Percentiles rank a stretch among this genome's conserved stretches.
phyloP scores from a whole-genome alignment of 1,284 basidiomycete species.

The Thecaphora frezii region DNA sequence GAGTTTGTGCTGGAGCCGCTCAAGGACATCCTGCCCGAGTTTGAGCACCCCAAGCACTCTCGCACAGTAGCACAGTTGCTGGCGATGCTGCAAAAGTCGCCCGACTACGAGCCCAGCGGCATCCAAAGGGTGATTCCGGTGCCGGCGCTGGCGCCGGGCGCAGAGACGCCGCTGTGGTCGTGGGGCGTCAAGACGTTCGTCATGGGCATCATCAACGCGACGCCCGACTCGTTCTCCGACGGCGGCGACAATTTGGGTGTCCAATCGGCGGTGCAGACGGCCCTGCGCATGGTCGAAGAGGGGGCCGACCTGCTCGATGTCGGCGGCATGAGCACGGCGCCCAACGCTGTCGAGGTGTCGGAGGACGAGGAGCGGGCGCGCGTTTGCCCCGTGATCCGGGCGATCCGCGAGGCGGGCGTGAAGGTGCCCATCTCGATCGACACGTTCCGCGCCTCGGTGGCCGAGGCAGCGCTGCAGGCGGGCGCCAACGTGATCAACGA shows the following conservation, averaged over 20 bases:
- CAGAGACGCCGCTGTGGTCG: slow-evolving; percentile 30
- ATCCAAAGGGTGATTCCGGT: slow-evolving; percentile 42
- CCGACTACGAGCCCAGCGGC: slow-evolving; percentile 33
- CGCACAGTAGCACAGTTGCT: slow-evolving; percentile 49
- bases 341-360: slow-evolving; percentile 39
- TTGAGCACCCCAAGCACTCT: slow-evolving; percentile 52
- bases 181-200: slow-evolving; percentile 66
- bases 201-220: slow-evolving; percentile 93
- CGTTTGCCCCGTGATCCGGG: slow-evolving; percentile 68
- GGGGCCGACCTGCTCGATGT: slow-evolving; percentile 80
- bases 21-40: slow-evolving; percentile 65
- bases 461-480: slow-evolving; percentile 72
- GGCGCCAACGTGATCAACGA: slow-evolving; percentile 96
- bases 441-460: slow-evolving; percentile 85
- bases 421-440: slow-evolving; percentile 77
- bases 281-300: slow-evolving; percentile 32
- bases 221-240: slow-evolving; percentile 97
- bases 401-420: slow-evolving; percentile 48
- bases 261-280: slow-evolving; percentile 43
- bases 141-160: slow-evolving; percentile 10
- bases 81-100: slow-evolving; percentile 38
- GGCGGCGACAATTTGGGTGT: slow-evolving; percentile 67
- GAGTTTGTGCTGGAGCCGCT: slow-evolving; percentile 90
- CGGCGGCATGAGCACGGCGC: slow-evolving; percentile 77
- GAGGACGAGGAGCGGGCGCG: slow-evolving; percentile 68